phyloP scores from a whole-genome alignment of 495 filamentous ascomycete species.

The Rostrohypoxylon terebratum region DNA sequence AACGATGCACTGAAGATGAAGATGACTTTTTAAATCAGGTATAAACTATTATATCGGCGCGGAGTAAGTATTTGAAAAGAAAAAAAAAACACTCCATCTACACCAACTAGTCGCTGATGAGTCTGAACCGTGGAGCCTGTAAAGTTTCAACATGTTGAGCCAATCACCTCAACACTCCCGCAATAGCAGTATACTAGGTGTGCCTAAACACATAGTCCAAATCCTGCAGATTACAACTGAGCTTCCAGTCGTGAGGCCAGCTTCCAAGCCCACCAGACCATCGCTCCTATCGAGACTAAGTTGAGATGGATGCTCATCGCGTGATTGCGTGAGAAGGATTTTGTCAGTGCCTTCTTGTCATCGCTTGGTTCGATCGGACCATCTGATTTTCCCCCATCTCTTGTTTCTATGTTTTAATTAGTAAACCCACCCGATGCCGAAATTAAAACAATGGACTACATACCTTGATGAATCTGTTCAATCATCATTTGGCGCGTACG shows the following conservation, averaged over 20 bases:
- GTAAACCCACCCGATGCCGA: background rate
- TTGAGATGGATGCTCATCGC: slow-evolving; percentile 70
- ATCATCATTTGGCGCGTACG: slow-evolving; percentile 59
- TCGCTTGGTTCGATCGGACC: slow-evolving; percentile 30
- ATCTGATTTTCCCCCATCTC: slow-evolving; percentile 34
- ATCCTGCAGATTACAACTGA: slow-evolving; percentile 3
- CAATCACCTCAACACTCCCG: no score
- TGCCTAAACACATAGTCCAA: no score
- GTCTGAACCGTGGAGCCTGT: no score
- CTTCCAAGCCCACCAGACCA: slow-evolving; percentile 63
- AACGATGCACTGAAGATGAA: slow-evolving; percentile 60
- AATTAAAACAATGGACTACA: slow-evolving; percentile 24
- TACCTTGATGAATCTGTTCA: slow-evolving; percentile 59
- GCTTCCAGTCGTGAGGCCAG: slow-evolving; percentile 52
- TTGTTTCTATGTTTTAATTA: slow-evolving; percentile 40
- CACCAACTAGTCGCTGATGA: no score
- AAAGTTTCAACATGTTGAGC: no score
- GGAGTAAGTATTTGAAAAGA: no score
- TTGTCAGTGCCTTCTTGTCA: slow-evolving; percentile 57
- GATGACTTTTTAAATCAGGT: slow-evolving; percentile 49
- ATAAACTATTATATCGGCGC: no score
- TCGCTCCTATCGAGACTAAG: slow-evolving; percentile 61
- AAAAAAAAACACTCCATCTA: no score
- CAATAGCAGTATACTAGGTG: no score
- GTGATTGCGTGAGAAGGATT: slow-evolving; percentile 61